Evolutionary conservation across 495 filamentous ascomycete species (phyloP), one percentile per base, ranked within the genome.

Genomic region (Friedmanniomyces simplex): DNA sequence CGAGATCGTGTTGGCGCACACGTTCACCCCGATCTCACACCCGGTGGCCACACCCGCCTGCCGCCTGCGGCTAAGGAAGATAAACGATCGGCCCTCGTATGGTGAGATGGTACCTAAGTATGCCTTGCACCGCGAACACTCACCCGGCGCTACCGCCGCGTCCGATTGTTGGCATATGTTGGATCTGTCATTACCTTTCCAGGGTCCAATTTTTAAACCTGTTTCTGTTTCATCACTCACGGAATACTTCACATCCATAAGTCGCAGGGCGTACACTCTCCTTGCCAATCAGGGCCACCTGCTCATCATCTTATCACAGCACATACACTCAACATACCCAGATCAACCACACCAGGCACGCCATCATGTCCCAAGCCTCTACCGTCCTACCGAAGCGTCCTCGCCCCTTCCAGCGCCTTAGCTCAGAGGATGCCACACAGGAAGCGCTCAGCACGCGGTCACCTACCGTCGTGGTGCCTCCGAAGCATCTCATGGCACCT

Each of bases 401-500:
- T 34, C 56, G 57, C 36, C 50, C 37, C 24, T 11, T 64, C 12
- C 63, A 68, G 25, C 69, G 71, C 34, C 43, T 73, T 21, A 71
- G 65, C 49, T 71, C 69, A 1, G 43, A 54, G 21, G 63, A 66
- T 51, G 69, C 70, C 36, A 66, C 65, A 3, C 30, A 59, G 24
- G 66, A 66, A 22, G 39, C 63, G 13, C 53, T 73, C 30, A 55
- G 42, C 41, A 34, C 53, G 25, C 64, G 68, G 1, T 59, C 60
- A n/a, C 71, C 70, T 0, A 70, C 67, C 24, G 67, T 73, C 14
- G 69, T 72, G 24, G 70, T 72, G 12, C 71, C 71, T 30, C 67
- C 68, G 16, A 66, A 70, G 59, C 70, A 72, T 34, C 63, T 73
- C n/a, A 72, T 70, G 68, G 69, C 68, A n/a, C 62, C 67, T 13